Conservation (phyloP, 2,329 filamentous ascomycete species). For the Samsoniella hepiali region DNA sequence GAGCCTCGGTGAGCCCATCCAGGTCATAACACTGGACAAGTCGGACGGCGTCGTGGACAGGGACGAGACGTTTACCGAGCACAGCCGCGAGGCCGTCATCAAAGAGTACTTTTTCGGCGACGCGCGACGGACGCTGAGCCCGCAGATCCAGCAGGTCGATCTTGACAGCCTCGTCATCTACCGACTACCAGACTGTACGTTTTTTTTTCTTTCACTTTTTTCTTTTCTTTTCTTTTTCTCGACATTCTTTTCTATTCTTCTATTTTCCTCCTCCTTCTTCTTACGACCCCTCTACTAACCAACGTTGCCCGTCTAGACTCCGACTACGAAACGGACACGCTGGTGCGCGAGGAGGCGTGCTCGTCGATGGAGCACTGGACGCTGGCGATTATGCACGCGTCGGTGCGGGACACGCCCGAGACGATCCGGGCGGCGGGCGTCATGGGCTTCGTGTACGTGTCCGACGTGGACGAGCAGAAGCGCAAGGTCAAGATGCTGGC, state of each 20-base stretch:
- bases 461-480: constrained; percentile 83
- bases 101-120: constrained; percentile 95
- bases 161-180: constrained; percentile 74
- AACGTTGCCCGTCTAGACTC: constrained; percentile 23
- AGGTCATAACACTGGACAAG: constrained; percentile 74
- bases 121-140: constrained; percentile 70
- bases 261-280: too few species aligned
- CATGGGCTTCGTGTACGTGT: constrained; percentile 90
- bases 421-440: constrained; percentile 77
- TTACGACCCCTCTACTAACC: neutral
- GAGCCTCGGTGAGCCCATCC: constrained; percentile 63
- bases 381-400: constrained; percentile 79
- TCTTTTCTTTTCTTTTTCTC: neutral
- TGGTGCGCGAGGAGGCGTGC: constrained; percentile 64
- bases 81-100: constrained; percentile 70
- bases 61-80: constrained; percentile 70
- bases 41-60: constrained; percentile 81
- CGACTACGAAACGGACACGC: constrained; percentile 37
- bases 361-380: constrained; percentile 74
- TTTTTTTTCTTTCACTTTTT: constrained; percentile 19
- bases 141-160: constrained; percentile 80
- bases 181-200: constrained; percentile 59
- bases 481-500: constrained; percentile 77
- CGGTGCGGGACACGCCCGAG: constrained; percentile 64
- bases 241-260: neutral